Base-by-base conservation (phyloP, 768 basidiomycete genomes). In the Daedaleopsis nitida region DNA sequence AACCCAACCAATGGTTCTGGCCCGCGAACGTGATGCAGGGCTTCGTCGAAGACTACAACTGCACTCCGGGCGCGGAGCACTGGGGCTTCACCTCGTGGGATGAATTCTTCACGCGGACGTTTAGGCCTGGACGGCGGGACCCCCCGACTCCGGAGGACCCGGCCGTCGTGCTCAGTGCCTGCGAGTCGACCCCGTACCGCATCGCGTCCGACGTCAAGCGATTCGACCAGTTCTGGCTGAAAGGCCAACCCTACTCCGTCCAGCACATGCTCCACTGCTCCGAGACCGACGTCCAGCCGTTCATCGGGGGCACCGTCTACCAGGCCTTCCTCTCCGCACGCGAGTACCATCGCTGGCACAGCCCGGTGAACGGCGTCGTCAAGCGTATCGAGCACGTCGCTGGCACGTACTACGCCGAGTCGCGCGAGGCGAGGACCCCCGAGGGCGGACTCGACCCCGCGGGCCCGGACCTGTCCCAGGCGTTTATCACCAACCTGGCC, bases 261-360 rank as follows among this genome's bases (percentile, higher is more conserved):
- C 34, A 68, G 10, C 78, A 86, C 66, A 84, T 87, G 73, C 80
- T 88, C 27, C 27, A 77, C 48, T 38, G 77, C 53, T 78, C 84
- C 61, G 65, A 74, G 27, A 32, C 27, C 0, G 67, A 72, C 57
- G 71, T 79, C 0, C 59, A 75, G 1, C 69, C 76, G 19, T 83
- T 86, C 63, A 74, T 78, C 6, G 83, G 81, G 9, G 86, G 81
- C 12, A 80, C 80, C 0, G 69, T 83, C 38, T 80, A 79, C 70
- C 86, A 88, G 65, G 85, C 80, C 0, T 86, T 86, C 72, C 78
- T 89, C 60, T 76, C 76, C 55, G 77, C 83, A 2, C 65, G 77
- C 27, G 77, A 78, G 27, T 88, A 86, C 65, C 87, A 88, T 65
- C 82, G 86, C 63, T 87, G 86, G 86, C 83, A 84, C 69, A 73